Percentiles rank a stretch among this genome's conserved stretches.
phyloP scores from a whole-genome alignment of 129 eudicot species.

The sunflower (Helianthus annuus) region DNA sequence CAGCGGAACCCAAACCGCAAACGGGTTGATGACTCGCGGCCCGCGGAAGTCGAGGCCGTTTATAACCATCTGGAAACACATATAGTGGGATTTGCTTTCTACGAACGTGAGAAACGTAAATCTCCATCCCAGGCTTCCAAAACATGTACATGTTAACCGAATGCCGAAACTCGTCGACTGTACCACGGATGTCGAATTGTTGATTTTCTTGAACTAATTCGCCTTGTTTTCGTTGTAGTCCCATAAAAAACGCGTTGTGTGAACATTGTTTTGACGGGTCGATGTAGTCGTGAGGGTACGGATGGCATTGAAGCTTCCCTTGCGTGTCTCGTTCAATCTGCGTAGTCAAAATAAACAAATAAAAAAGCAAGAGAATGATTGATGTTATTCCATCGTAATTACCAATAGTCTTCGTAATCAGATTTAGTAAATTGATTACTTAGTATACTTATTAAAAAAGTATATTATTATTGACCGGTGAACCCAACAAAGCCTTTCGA shows the following conservation, averaged over 20 bases:
- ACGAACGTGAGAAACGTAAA: conserved; percentile 82
- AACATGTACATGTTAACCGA: conserved; percentile 60
- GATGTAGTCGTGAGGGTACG: conserved; percentile 74
- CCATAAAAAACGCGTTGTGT: conserved; percentile 87
- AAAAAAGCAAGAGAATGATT: background rate
- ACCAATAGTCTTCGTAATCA: background rate
- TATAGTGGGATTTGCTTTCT: conserved; percentile 76
- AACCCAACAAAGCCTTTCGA: background rate
- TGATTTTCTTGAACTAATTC: conserved; percentile 80
- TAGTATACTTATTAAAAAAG: background rate
- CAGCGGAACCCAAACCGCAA: conserved; percentile 21
- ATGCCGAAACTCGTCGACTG: conserved; percentile 83
- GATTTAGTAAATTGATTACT: background rate
- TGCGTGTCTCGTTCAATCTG: conserved; percentile 95
- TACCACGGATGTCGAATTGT: conserved; percentile 90
- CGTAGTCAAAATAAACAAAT: conserved; percentile 3
- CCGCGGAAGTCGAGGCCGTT: conserved; percentile 53
- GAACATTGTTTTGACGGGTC: conserved; percentile 65
- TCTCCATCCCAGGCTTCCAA: conserved; percentile 95
- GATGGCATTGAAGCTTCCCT: conserved; percentile 94
- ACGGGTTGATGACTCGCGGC: conserved; percentile 32
- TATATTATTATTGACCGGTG: background rate
- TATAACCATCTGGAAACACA: conserved; percentile 78
- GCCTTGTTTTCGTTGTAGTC: conserved; percentile 81
- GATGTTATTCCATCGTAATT: background rate